phyloP scores from a whole-genome alignment of 2,329 filamentous ascomycete genomes.

The Penicillium psychrosexuale region DNA sequence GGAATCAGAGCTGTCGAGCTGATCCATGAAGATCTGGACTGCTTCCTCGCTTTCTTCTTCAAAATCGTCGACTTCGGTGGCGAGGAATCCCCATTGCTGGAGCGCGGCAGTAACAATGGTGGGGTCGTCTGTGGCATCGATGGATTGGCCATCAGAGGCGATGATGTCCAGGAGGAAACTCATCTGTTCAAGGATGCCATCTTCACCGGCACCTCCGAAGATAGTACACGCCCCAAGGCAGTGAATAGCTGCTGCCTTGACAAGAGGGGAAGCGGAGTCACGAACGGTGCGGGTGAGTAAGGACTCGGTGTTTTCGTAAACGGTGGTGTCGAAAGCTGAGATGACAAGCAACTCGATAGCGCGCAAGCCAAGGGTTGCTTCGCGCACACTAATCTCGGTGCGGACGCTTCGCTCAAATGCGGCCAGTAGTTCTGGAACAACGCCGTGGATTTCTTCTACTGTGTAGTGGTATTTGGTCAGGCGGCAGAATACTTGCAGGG shows the following conservation, averaged over 20 bases:
- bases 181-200: conserved; percentile 68
- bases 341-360: conserved; percentile 69
- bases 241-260: conserved; percentile 71
- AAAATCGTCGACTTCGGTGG: conserved; percentile 72
- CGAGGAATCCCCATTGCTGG: conserved; percentile 75
- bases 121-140: conserved; percentile 68
- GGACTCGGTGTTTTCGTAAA: conserved; percentile 61
- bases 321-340: conserved; percentile 61
- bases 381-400: conserved; percentile 63
- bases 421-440: conserved; percentile 60
- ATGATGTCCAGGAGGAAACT: conserved; percentile 73
- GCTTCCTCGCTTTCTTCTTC: conserved; percentile 67
- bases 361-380: conserved; percentile 67
- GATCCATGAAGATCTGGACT: conserved; percentile 78
- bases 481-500: conserved; percentile 60
- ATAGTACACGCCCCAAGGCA: conserved; percentile 69
- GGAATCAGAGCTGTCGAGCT: conserved; percentile 71
- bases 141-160: conserved; percentile 70
- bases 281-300: conserved; percentile 62
- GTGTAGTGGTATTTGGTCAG: conserved; percentile 67
- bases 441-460: conserved; percentile 58
- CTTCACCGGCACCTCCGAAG: conserved; percentile 69
- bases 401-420: conserved; percentile 70
- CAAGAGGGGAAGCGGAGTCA: conserved; percentile 61
- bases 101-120: conserved; percentile 71